A percentile compares a stretch with the other conserved stretches of the same genome.
Conservation (phyloP, 805 yeast species). For the Wickerhamomyces canadensis region DNA sequence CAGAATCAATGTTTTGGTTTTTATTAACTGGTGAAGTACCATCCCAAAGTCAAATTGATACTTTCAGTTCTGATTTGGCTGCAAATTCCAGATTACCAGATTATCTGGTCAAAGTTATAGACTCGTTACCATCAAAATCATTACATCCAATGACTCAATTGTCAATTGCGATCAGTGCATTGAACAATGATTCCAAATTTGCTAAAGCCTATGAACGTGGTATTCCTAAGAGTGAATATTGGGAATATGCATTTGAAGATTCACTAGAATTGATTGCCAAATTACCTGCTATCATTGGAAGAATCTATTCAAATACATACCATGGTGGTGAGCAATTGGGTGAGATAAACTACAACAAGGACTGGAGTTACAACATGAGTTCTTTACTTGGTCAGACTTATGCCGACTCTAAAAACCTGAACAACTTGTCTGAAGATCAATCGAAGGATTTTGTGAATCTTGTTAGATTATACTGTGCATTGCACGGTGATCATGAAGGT, state of each 20-base stretch:
- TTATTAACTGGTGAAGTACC: slow-evolving; percentile 73
- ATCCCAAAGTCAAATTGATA: slow-evolving; percentile 49
- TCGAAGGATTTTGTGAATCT: slow-evolving; percentile 60
- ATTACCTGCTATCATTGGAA: slow-evolving; percentile 70
- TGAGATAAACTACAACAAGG: slow-evolving; percentile 45
- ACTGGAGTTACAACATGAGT: slow-evolving; percentile 72
- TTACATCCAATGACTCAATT: slow-evolving; percentile 85
- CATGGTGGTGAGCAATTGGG: slow-evolving; percentile 50
- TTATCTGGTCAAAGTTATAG: slow-evolving; percentile 54
- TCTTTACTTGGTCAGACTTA: slow-evolving; percentile 52
- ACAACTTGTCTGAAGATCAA: slow-evolving; percentile 29
- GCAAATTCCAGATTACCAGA: slow-evolving; percentile 60
- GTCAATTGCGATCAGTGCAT: slow-evolving; percentile 67
- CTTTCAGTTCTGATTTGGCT: slow-evolving; percentile 56
- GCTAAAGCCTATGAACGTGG: slow-evolving; percentile 71
- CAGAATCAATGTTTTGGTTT: slow-evolving; percentile 76
- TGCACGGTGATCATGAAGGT: slow-evolving; percentile 81
- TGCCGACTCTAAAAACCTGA: slow-evolving; percentile 28
- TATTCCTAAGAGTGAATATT: slow-evolving; percentile 60
- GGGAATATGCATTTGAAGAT: slow-evolving; percentile 76
- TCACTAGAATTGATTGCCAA: slow-evolving; percentile 63
- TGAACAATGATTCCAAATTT: slow-evolving; percentile 66
- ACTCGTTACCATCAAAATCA: slow-evolving; percentile 51
- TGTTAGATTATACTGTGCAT: slow-evolving; percentile 65
- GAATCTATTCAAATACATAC: slow-evolving; percentile 61